Conservation (phyloP, 345 rosid species). For the Euphorbia tirucalli region DNA sequence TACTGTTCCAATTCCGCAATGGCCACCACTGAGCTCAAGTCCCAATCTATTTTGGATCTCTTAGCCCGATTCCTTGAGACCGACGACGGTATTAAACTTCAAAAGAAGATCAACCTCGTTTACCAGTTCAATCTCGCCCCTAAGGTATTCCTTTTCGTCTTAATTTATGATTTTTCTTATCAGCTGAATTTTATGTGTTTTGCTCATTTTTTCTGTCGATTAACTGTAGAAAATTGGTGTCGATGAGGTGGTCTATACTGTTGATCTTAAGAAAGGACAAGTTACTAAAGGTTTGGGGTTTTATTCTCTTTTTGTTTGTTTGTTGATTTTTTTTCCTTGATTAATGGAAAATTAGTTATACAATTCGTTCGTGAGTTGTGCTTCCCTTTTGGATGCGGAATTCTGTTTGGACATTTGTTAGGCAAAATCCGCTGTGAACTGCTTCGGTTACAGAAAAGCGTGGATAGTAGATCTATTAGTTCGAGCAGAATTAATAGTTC, state of each 20-base stretch:
- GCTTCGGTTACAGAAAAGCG: background rate
- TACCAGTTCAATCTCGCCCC: slow-evolving; percentile 93
- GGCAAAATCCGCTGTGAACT: background rate
- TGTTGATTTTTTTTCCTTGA: too few species aligned
- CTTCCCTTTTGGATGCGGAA: background rate
- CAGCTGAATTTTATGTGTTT: background rate
- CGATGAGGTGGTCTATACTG: slow-evolving; percentile 66
- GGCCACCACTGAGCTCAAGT: slow-evolving; percentile 70
- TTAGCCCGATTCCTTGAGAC: slow-evolving; percentile 65
- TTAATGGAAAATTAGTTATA: background rate
- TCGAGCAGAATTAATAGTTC: too few species aligned
- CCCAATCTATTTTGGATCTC: slow-evolving; percentile 63
- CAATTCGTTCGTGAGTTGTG: background rate
- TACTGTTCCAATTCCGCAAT: slow-evolving; percentile 21
- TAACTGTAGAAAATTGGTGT: slow-evolving; percentile 76
- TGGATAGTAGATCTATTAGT: background rate
- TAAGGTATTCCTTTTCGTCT: slow-evolving; percentile 39
- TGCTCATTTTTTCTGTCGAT: background rate
- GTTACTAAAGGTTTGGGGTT: slow-evolving; percentile 68
- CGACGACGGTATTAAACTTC: slow-evolving; percentile 63
- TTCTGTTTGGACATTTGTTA: background rate
- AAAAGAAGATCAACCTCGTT: slow-evolving; percentile 71
- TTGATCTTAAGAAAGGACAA: slow-evolving; percentile 93
- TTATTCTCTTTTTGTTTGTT: background rate
- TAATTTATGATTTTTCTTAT: background rate